Evolutionary conservation across 345 rosid species (phyloP), one percentile per base, ranked within the genome.

Genomic region (Ceriops tagal): DNA sequence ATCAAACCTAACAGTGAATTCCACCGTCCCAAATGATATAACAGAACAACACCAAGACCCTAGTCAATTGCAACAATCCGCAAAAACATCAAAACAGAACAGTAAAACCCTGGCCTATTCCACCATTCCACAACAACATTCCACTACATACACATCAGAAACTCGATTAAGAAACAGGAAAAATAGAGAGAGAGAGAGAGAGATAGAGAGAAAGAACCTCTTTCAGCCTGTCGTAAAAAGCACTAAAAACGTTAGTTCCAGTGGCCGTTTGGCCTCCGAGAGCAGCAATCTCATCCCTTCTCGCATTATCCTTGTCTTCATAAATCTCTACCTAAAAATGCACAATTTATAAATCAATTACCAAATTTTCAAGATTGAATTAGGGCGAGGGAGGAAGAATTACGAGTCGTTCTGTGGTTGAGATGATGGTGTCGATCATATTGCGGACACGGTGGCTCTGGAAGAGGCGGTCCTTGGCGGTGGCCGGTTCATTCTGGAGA

Each of bases 371-470:
- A 13, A 43, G 15, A 13, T 43, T 34, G 10, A 34, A 8, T 34
- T 34, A 5, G 57, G 35, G 52, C 70, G 56, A 24, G 19, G 35
- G 47, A 5, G 35, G 53, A 34, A 20, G 64, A 37, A 71, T 75
- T 78, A 96, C 98, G 6, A 92, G 95, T 69, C 85, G 90, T 18
- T 89, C 81, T 2, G 92, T 85, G 53, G 82, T 86, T 68, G 82
- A 64, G 61, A 75, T 74, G 76, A 92, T 77, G 46, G 87, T 79
- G 30, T 90, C 90, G 53, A 92, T 92, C 86, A 86, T 86, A 76
- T 79, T 80, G 62, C 92, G 96, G 43, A 89, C 99, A 6, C 99
- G 92, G 81, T 96, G 99, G 77, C 92, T 87, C 73, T 96, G 99
- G 5, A 75, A 82, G 75, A 92, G 81, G 60, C 96, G 85, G 67